These are phyloP conservation scores for Wickerhamomyces subpelliculosus DNA, from an alignment of 805 yeast species.

Conservation along the genomic window DNA sequence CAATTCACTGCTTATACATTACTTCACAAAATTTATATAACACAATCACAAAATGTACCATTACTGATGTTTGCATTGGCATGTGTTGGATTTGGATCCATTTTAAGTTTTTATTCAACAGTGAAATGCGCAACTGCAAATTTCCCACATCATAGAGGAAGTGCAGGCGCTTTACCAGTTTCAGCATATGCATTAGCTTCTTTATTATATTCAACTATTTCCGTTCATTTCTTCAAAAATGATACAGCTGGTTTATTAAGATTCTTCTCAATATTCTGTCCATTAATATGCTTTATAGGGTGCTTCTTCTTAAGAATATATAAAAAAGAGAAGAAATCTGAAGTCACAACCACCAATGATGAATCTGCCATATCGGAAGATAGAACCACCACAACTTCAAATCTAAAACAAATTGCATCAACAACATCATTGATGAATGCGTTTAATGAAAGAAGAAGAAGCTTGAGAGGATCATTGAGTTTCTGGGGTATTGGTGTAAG, in stretches of 20 bases:
- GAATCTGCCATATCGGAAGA: too few species aligned
- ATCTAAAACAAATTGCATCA: neutral
- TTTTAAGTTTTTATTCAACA: slow-evolving; percentile 51
- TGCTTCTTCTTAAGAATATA: slow-evolving; percentile 23
- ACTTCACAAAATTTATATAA: slow-evolving; percentile 40
- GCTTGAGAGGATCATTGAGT: slow-evolving; percentile 13
- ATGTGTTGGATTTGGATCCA: slow-evolving; percentile 60
- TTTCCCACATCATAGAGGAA: slow-evolving; percentile 53
- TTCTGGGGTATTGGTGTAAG: slow-evolving; percentile 22
- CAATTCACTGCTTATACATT: slow-evolving; percentile 50
- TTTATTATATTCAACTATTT: slow-evolving; percentile 49
- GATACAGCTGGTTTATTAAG: slow-evolving; percentile 48
- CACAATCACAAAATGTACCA: slow-evolving; percentile 30
- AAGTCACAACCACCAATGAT: slow-evolving; percentile 6
- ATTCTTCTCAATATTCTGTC: slow-evolving; percentile 48
- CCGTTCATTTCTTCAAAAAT: slow-evolving; percentile 45
- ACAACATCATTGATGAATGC: slow-evolving; percentile 5
- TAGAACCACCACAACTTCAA: neutral
- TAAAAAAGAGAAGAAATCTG: slow-evolving; percentile 7
- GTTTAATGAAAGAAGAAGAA: slow-evolving; percentile 9
- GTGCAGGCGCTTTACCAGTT: slow-evolving; percentile 24
- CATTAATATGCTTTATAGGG: slow-evolving; percentile 26
- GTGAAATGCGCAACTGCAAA: slow-evolving; percentile 43
- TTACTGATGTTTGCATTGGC: slow-evolving; percentile 43
- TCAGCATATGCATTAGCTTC: slow-evolving; percentile 60